These are phyloP conservation scores for Prunus armeniaca DNA, from an alignment of 306 rosid species.

Conservation along the genomic window DNA sequence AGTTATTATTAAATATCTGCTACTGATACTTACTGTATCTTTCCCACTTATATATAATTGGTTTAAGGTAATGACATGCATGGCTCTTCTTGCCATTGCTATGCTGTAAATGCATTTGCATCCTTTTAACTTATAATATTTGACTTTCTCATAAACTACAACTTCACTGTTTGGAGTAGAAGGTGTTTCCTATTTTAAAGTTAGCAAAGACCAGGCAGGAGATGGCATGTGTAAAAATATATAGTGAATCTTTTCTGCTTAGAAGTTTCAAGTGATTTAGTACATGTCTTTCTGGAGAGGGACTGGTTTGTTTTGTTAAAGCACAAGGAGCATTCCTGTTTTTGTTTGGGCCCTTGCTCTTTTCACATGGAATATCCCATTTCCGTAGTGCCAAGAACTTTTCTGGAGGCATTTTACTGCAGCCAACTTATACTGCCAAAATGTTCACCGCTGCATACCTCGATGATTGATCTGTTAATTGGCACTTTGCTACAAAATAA, in stretches of 20 bases:
- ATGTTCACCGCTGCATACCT: neutral
- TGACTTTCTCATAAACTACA: conserved; percentile 12
- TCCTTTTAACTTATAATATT: conserved; percentile 13
- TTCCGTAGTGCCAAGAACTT: neutral
- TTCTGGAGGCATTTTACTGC: neutral
- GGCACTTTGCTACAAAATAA: neutral
- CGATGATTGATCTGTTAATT: neutral
- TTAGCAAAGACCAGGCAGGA: too few relatives aligned
- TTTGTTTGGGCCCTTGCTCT: neutral
- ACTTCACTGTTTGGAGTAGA: neutral
- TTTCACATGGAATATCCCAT: neutral
- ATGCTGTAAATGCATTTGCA: conserved; percentile 45
- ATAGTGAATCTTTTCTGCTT: too few relatives aligned
- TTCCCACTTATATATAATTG: conserved; percentile 31
- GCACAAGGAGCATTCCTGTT: neutral
- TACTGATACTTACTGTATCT: conserved; percentile 22
- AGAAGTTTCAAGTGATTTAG: too few relatives aligned
- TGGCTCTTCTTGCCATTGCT: conserved; percentile 26
- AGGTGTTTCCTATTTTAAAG: too few relatives aligned
- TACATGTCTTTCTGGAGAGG: too few relatives aligned
- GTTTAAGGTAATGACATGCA: conserved; percentile 21
- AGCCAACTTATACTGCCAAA: neutral
- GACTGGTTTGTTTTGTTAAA: neutral
- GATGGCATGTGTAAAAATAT: too few relatives aligned
- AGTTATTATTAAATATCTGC: conserved; percentile 20